Percentiles rank a stretch among this genome's conserved stretches.
Conservation (phyloP, 2,329 filamentous ascomycete species). For the Cladobotryum mycophilum region DNA sequence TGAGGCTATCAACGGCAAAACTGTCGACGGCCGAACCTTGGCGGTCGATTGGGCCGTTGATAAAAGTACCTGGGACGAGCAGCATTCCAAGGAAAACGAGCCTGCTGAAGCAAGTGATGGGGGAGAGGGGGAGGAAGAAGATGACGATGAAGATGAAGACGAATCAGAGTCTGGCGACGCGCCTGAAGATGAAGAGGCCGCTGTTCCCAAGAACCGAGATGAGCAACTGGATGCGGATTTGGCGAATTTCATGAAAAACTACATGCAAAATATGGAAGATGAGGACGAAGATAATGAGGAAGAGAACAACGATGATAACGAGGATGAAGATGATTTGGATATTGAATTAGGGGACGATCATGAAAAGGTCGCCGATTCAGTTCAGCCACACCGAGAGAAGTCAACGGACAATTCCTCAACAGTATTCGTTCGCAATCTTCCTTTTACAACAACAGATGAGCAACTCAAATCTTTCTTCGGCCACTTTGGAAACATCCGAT, state of each 20-base stretch:
- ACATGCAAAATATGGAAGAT: constrained; percentile 51
- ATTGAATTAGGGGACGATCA: constrained; percentile 35
- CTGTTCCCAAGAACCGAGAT: constrained; percentile 32
- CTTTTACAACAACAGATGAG: constrained; percentile 81
- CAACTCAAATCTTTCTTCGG: constrained; percentile 77
- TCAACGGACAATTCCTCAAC: constrained; percentile 65
- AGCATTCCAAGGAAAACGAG: constrained; percentile 37
- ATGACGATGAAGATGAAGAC: constrained; percentile 17
- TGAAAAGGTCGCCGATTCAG: constrained; percentile 30
- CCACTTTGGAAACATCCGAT: constrained; percentile 82
- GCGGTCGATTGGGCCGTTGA: constrained; percentile 98
- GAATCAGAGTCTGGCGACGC: constrained; percentile 23
- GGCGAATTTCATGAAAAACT: constrained; percentile 52
- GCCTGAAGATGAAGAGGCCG: constrained; percentile 19
- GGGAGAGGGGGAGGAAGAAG: constrained; percentile 26
- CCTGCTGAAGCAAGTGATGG: constrained; percentile 29
- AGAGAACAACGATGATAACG: constrained; percentile 35
- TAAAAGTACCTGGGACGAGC: constrained; percentile 74
- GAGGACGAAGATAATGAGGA: constrained; percentile 47
- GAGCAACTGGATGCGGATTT: constrained; percentile 40
- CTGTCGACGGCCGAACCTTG: constrained; percentile 77
- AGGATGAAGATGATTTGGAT: constrained; percentile 38
- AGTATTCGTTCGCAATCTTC: constrained; percentile 88
- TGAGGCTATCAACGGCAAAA: constrained; percentile 78
- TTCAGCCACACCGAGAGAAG: constrained; percentile 29